phyloP scores from a whole-genome alignment of 768 basidiomycete genomes.

The Tylopilus subfusipes region DNA sequence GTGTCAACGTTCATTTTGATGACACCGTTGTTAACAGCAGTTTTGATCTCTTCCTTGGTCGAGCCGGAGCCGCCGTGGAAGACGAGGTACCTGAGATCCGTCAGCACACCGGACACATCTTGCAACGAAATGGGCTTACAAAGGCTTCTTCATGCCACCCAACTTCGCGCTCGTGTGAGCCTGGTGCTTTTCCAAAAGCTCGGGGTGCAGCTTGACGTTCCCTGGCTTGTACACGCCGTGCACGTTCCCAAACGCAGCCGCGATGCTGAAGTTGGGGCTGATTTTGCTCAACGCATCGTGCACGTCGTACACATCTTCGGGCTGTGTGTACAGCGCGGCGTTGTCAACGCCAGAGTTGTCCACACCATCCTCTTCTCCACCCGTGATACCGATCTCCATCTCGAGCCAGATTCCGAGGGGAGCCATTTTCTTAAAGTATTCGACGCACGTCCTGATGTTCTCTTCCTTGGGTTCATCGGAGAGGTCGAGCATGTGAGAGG shows the following conservation, averaged over 20 bases:
- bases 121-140: slow-evolving; percentile 48
- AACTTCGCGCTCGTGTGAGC: slow-evolving; percentile 65
- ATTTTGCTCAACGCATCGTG: slow-evolving; percentile 79
- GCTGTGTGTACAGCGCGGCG: slow-evolving; percentile 91
- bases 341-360: slow-evolving; percentile 98
- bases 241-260: slow-evolving; percentile 97
- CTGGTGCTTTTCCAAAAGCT: slow-evolving; percentile 91
- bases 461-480: slow-evolving; percentile 90
- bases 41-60: slow-evolving; percentile 90
- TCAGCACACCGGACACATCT: background rate
- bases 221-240: slow-evolving; percentile 99
- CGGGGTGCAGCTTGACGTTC: slow-evolving; percentile 91
- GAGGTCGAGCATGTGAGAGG: slow-evolving; percentile 98
- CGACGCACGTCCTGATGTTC: slow-evolving; percentile 89
- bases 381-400: slow-evolving; percentile 99
- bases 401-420: slow-evolving; percentile 93
- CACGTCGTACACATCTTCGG: slow-evolving; percentile 92
- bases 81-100: slow-evolving; percentile 74
- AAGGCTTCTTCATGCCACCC: slow-evolving; percentile 66
- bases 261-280: slow-evolving; percentile 93
- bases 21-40: slow-evolving; percentile 87
- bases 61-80: slow-evolving; percentile 99
- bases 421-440: slow-evolving; percentile 96
- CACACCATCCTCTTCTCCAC: slow-evolving; percentile 99
- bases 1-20: slow-evolving; percentile 99